Evolutionary conservation across 148 eudicot genomes (phyloP).

Genomic region (Nepenthes gracilis): DNA sequence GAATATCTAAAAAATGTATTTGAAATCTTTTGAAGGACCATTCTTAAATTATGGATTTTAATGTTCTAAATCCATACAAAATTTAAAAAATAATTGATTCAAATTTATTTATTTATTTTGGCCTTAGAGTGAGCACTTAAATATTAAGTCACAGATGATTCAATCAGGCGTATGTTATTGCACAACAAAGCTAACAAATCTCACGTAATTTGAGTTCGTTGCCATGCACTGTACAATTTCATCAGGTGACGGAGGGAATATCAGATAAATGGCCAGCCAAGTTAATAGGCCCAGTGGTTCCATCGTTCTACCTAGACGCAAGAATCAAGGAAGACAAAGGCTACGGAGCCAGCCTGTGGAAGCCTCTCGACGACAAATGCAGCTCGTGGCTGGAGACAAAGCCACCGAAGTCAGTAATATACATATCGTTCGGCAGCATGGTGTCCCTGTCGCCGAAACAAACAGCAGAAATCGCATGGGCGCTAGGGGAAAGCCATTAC

Average conservation of each 20-base stretch:
- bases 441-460: conserved; percentile 10
- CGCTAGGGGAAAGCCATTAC: conserved; percentile 13
- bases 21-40: too few relatives aligned
- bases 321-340: conserved; percentile 34
- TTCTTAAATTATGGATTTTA: too few relatives aligned
- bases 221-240: neutral
- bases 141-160: too few relatives aligned
- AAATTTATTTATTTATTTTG: too few relatives aligned
- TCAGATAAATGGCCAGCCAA: neutral
- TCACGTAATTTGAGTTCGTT: too few relatives aligned
- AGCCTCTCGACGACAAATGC: conserved; percentile 7
- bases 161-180: too few relatives aligned
- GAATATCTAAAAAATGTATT: too few relatives aligned
- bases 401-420: conserved; percentile 38
- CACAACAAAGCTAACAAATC: too few relatives aligned
- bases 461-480: conserved; percentile 42
- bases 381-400: conserved; percentile 36
- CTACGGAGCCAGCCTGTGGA: conserved; percentile 38
- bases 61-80: too few relatives aligned
- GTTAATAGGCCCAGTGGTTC: conserved; percentile 50
- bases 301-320: conserved; percentile 45
- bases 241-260: neutral
- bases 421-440: conserved; percentile 57
- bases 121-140: too few relatives aligned
- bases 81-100: too few relatives aligned